These are phyloP conservation scores for Dillenia suffruticosa DNA, from an alignment of 164 flowering plant species.

Conservation along the genomic window DNA sequence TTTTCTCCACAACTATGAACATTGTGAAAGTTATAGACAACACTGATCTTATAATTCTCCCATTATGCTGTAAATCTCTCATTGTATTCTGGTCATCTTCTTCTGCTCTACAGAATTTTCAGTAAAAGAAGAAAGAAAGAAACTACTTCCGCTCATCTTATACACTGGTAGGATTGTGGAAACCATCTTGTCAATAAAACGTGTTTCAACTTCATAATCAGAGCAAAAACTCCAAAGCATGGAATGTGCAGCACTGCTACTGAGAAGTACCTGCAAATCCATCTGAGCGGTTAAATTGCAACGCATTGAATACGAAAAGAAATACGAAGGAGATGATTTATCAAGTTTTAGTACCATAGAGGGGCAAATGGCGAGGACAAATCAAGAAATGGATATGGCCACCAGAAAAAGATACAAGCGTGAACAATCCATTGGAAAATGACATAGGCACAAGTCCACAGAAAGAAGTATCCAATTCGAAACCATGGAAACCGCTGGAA, in stretches of 20 bases:
- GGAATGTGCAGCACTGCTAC: slow-evolving; percentile 83
- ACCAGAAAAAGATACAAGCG: slow-evolving; percentile 51
- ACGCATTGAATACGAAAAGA: not conserved
- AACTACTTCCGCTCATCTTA: slow-evolving; percentile 7
- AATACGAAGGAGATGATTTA: not conserved
- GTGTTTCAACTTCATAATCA: slow-evolving; percentile 58
- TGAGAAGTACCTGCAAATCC: slow-evolving; percentile 59
- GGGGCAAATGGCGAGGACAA: slow-evolving; percentile 61
- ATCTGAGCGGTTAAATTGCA: not conserved
- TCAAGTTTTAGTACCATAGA: slow-evolving; percentile 20
- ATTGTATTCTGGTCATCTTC: too few relatives aligned
- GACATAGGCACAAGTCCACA: slow-evolving; percentile 70
- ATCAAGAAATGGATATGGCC: slow-evolving; percentile 70
- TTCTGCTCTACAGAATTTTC: too few relatives aligned
- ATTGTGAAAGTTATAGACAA: too few relatives aligned
- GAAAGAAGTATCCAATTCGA: slow-evolving; percentile 72
- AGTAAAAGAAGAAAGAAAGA: too few relatives aligned
- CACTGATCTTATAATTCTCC: too few relatives aligned
- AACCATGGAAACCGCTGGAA: slow-evolving; percentile 83
- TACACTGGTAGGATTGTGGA: slow-evolving; percentile 49
- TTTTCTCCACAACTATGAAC: too few relatives aligned
- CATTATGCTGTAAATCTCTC: too few relatives aligned
- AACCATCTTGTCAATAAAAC: slow-evolving; percentile 45
- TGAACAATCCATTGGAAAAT: slow-evolving; percentile 87
- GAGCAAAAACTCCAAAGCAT: slow-evolving; percentile 58